These are phyloP conservation scores for Colletotrichum lini DNA, from an alignment of 2,329 filamentous ascomycete species.

Conservation along the genomic window DNA sequence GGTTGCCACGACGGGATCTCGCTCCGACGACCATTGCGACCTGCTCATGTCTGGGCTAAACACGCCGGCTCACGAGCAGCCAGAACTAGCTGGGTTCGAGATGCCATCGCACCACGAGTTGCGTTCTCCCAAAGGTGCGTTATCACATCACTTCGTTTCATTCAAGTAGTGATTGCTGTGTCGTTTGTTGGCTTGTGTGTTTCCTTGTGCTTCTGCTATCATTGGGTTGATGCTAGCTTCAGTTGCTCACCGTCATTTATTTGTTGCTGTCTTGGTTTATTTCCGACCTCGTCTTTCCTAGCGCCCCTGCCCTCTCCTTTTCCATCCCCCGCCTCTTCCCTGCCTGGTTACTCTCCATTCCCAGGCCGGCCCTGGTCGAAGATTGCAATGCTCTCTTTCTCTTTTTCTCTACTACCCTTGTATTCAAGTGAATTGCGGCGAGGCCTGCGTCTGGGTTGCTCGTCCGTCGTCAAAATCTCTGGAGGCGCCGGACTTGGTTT, in stretches of 20 bases:
- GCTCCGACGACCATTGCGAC: conserved; percentile 48
- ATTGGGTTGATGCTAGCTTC: neutral
- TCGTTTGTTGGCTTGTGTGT: neutral
- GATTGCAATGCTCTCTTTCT: neutral
- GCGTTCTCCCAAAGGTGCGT: conserved; percentile 30
- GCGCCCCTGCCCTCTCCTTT: neutral
- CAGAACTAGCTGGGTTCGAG: conserved; percentile 19
- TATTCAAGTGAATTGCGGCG: neutral
- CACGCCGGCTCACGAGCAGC: conserved; percentile 40
- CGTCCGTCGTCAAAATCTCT: neutral
- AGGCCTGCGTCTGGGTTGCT: neutral
- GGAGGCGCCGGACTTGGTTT: neutral
- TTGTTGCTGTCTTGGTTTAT: conserved; percentile 1
- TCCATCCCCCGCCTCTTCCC: neutral
- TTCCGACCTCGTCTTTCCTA: conserved; percentile 1
- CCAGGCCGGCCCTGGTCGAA: conserved; percentile 1
- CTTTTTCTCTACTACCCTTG: neutral
- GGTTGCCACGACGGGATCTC: conserved; percentile 51
- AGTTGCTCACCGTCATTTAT: neutral
- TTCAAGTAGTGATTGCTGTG: neutral
- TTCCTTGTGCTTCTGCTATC: neutral
- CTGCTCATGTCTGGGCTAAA: conserved; percentile 53
- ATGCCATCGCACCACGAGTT: conserved; percentile 14
- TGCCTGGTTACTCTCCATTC: neutral
- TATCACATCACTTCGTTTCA: neutral